Evolutionary conservation across 345 rosid species (phyloP).

Genomic region (Combretum micranthum): DNA sequence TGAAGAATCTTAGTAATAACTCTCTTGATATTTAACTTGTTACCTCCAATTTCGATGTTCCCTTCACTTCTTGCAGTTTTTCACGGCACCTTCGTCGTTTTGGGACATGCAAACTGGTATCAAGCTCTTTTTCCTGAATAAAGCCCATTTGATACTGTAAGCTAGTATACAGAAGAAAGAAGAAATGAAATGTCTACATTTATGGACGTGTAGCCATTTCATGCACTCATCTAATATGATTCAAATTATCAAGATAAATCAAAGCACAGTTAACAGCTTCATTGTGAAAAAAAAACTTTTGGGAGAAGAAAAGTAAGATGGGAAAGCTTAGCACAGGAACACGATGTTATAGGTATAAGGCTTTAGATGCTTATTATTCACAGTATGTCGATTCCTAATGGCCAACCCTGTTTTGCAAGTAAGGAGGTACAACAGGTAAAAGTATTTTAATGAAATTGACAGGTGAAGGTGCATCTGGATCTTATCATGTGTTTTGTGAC

Average conservation of each 20-base stretch:
- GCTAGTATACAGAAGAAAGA: background rate
- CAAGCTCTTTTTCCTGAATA: conserved; percentile 50
- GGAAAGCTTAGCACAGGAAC: too few relatives aligned
- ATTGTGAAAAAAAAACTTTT: too few relatives aligned
- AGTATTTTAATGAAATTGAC: too few relatives aligned
- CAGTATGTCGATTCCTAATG: too few relatives aligned
- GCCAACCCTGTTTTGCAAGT: too few relatives aligned
- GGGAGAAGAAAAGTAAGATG: too few relatives aligned
- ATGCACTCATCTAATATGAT: background rate
- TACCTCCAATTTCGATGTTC: conserved; percentile 58
- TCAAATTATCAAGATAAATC: background rate
- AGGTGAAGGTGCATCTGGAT: too few relatives aligned
- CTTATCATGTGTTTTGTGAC: too few relatives aligned
- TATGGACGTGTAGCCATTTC: background rate
- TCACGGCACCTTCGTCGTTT: conserved; percentile 67
- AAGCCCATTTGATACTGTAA: conserved; percentile 3
- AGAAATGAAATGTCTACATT: background rate
- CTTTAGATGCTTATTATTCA: too few relatives aligned
- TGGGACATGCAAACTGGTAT: conserved; percentile 31
- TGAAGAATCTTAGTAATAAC: background rate
- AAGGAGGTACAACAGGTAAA: too few relatives aligned
- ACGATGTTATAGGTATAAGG: too few relatives aligned
- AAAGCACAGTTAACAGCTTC: background rate
- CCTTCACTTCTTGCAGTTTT: conserved; percentile 38
- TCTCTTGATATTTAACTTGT: background rate